Conservation (phyloP, 2,329 filamentous ascomycete species). For the Colletotrichum zoysiae region DNA sequence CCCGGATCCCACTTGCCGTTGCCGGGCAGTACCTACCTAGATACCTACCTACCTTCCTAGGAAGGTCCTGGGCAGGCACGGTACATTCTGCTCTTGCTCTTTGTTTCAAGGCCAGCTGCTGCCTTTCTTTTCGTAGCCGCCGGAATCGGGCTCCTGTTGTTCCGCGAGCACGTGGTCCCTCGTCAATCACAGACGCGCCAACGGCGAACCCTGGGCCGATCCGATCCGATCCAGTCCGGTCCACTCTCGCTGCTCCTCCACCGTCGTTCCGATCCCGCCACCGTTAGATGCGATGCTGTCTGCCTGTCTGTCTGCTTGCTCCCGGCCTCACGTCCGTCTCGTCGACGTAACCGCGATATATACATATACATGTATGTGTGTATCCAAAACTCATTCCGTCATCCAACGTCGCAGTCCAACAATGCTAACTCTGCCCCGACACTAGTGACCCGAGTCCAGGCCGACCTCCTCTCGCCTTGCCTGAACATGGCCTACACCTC, state of each 20-base stretch:
- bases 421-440: background rate
- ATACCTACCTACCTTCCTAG: background rate
- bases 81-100: background rate
- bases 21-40: background rate
- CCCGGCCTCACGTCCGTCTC: constrained; percentile 21
- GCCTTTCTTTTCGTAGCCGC: background rate
- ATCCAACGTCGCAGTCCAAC: background rate
- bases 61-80: background rate
- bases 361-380: too few species aligned
- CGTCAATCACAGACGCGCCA: background rate
- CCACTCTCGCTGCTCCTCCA: background rate
- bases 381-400: background rate
- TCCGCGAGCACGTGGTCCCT: constrained; percentile 24
- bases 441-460: background rate
- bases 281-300: background rate
- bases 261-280: constrained; percentile 3
- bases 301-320: background rate
- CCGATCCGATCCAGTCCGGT: background rate
- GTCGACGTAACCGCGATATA: background rate
- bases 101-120: background rate
- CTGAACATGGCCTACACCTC: background rate
- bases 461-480: background rate
- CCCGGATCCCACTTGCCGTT: constrained; percentile 2
- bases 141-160: constrained; percentile 25
- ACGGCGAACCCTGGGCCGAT: constrained; percentile 30